These are phyloP conservation scores for Penicillium goetzii DNA, from an alignment of 495 filamentous ascomycete species.

Conservation along the genomic window DNA sequence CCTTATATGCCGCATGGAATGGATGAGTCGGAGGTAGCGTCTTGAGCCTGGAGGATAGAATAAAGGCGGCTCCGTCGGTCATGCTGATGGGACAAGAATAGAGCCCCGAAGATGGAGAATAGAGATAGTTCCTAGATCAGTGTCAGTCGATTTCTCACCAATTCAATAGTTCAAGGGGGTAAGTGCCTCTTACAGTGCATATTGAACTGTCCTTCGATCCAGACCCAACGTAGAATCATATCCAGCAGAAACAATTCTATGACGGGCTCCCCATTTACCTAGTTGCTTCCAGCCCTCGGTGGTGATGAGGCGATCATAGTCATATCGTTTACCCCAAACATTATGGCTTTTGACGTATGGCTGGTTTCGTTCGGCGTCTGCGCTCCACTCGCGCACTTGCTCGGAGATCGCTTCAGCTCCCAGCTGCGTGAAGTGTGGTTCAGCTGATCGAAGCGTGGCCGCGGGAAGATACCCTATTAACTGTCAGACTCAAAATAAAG, in stretches of 20 bases:
- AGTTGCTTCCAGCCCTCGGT: conserved; percentile 49
- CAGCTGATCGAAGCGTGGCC: conserved; percentile 19
- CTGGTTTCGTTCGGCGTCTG: conserved; percentile 41
- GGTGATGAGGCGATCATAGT: conserved; percentile 44
- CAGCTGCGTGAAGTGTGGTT: conserved; percentile 32
- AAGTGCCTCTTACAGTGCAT: conserved; percentile 31
- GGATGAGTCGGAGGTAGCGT: conserved; percentile 38
- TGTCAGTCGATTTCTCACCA: background rate
- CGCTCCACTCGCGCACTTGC: conserved; percentile 39
- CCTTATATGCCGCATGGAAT: conserved; percentile 54
- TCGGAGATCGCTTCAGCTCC: conserved; percentile 42
- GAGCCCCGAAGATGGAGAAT: conserved; percentile 61
- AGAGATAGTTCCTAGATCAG: conserved; percentile 66
- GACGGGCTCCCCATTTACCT: conserved; percentile 39
- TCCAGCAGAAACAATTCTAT: conserved; percentile 44
- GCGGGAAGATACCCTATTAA: conserved; percentile 39
- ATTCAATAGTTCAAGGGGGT: background rate
- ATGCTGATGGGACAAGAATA: conserved; percentile 71
- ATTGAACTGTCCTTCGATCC: conserved; percentile 46
- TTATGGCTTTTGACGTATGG: conserved; percentile 45
- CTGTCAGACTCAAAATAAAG: conserved; percentile 3
- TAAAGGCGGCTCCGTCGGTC: conserved; percentile 69
- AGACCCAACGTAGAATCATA: conserved; percentile 37
- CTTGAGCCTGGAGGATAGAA: conserved; percentile 58
- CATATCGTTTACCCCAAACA: conserved; percentile 45